Conservation (phyloP, 371 early-diverging fungal species). For the Dichotomocladium elegans region DNA sequence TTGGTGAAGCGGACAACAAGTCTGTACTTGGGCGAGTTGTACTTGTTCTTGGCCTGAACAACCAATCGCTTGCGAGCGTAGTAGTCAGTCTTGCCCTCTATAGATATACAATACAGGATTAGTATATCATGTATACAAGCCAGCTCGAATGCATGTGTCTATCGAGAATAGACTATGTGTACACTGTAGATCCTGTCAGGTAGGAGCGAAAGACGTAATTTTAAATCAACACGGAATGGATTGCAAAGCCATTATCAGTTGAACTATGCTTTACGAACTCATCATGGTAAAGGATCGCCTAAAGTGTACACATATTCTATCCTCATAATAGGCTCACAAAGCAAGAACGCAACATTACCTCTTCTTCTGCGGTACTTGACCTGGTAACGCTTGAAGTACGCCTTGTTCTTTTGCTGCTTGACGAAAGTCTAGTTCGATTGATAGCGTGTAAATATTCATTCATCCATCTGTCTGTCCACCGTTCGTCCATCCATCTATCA, state of each 20-base stretch:
- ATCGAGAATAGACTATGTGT: too few species aligned
- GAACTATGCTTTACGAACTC: constrained; percentile 66
- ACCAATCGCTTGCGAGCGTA: constrained; percentile 93
- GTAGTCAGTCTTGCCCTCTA: constrained; percentile 99
- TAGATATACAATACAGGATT: not conserved
- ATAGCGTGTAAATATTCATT: not conserved
- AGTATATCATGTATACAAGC: not conserved
- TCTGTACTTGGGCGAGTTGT: constrained; percentile 99
- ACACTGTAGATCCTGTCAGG: constrained; percentile 73
- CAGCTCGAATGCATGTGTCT: not conserved
- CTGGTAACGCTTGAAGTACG: constrained; percentile 99
- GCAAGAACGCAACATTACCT: constrained; percentile 59
- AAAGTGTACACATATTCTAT: too few species aligned
- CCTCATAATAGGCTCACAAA: too few species aligned
- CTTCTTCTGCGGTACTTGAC: constrained; percentile 98
- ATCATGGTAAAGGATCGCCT: constrained; percentile 6
- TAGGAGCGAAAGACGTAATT: constrained; percentile 92
- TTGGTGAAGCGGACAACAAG: constrained; percentile 99
- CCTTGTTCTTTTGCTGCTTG: constrained; percentile 49
- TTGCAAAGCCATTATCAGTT: constrained; percentile 53
- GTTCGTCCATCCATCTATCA: too few species aligned
- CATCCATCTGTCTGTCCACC: constrained; percentile 1
- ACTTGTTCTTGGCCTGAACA: constrained; percentile 99
- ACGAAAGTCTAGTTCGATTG: constrained; percentile 30
- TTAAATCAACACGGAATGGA: constrained; percentile 41